Conservation (phyloP, 345 rosid species). For the Camelina hispida region DNA sequence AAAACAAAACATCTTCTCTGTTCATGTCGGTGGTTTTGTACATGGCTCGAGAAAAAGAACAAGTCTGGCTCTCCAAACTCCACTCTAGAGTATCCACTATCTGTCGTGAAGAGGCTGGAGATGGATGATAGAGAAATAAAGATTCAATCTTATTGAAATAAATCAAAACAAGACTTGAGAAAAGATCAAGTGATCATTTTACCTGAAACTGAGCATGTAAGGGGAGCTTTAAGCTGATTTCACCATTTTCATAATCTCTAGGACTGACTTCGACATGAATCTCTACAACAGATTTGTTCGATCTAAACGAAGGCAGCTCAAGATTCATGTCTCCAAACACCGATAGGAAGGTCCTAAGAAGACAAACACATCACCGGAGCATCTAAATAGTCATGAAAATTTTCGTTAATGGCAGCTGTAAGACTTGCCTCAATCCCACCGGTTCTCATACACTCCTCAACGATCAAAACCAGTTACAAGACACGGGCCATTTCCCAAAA, state of each 20-base stretch:
- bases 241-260: constrained; percentile 43
- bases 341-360: constrained; percentile 90
- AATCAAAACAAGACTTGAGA: constrained; percentile 1
- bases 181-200: background rate
- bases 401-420: constrained; percentile 85
- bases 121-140: constrained; percentile 20
- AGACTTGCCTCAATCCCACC: constrained; percentile 96
- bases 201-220: constrained; percentile 87
- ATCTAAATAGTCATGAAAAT: constrained; percentile 89
- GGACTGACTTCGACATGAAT: constrained; percentile 59
- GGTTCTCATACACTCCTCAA: constrained; percentile 97
- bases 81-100: constrained; percentile 67
- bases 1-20: constrained; percentile 50
- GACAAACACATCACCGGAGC: constrained; percentile 90
- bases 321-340: constrained; percentile 89
- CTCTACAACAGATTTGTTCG: constrained; percentile 79
- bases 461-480: constrained; percentile 63
- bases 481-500: no score
- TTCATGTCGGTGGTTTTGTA: constrained; percentile 29
- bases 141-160: background rate
- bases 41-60: constrained; percentile 51
- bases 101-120: constrained; percentile 59
- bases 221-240: constrained; percentile 64
- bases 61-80: constrained; percentile 69
- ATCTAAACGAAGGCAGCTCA: constrained; percentile 76